phyloP scores from a whole-genome alignment of 2,329 filamentous ascomycete genomes.

The Domatiomyces catenatus region DNA sequence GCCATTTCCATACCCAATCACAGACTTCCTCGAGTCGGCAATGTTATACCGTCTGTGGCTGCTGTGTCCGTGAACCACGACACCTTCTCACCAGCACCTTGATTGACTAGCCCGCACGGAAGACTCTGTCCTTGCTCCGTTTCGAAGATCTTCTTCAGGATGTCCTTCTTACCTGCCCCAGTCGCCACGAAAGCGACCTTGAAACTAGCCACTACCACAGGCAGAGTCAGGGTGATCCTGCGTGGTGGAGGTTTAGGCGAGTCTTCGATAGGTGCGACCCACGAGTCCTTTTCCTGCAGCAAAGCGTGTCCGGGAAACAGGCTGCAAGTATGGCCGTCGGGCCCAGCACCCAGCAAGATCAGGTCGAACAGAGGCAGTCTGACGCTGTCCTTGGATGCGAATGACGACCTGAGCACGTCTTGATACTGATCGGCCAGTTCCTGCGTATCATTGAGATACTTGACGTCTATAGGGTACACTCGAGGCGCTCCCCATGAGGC shows the following conservation, averaged over 20 bases:
- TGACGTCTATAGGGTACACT: constrained; percentile 64
- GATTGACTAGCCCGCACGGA: constrained; percentile 79
- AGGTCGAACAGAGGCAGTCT: constrained; percentile 91
- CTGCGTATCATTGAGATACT: constrained; percentile 57
- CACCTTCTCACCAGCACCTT: constrained; percentile 65
- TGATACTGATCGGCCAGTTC: constrained; percentile 92
- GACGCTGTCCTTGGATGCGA: constrained; percentile 85
- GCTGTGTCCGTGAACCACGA: constrained; percentile 89
- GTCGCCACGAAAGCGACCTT: constrained; percentile 86
- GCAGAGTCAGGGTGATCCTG: constrained; percentile 82
- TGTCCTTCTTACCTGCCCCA: constrained; percentile 73
- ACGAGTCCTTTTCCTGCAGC: constrained; percentile 71
- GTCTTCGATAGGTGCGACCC: constrained; percentile 83
- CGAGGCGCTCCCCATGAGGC: constrained; percentile 47
- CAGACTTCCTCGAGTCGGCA: constrained; percentile 57
- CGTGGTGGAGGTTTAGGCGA: constrained; percentile 86
- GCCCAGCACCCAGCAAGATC: constrained; percentile 80
- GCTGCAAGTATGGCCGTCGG: constrained; percentile 93
- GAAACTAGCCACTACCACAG: constrained; percentile 73
- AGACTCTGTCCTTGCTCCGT: constrained; percentile 54
- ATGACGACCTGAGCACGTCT: constrained; percentile 66
- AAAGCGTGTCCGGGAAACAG: constrained; percentile 83
- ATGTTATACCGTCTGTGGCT: constrained; percentile 72
- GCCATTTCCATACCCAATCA: constrained; percentile 19
- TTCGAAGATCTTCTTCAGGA: constrained; percentile 87